phyloP scores from a whole-genome alignment of 148 eudicot genomes.

The Vaccinium darrowii region DNA sequence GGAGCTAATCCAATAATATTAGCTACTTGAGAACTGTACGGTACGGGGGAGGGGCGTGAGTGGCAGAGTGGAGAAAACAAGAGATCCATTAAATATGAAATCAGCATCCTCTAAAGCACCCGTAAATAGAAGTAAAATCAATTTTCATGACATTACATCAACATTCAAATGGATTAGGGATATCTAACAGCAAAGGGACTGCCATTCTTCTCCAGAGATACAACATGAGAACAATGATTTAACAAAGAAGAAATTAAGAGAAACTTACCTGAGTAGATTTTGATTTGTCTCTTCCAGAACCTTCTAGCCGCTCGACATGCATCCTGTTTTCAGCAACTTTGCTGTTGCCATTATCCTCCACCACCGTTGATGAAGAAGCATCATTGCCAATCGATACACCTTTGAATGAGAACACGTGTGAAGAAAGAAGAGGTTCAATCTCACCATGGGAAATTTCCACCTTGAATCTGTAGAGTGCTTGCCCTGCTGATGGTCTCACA shows the following conservation, averaged over 20 bases:
- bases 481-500: constrained; percentile 90
- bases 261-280: constrained; percentile 51
- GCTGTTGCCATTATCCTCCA: constrained; percentile 27
- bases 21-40: not conserved
- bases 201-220: not conserved
- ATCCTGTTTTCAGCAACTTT: constrained; percentile 22
- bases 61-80: not conserved
- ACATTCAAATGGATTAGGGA: not conserved
- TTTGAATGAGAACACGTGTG: constrained; percentile 88
- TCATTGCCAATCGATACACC: constrained; percentile 57
- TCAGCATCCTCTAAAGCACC: not conserved
- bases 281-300: constrained; percentile 41
- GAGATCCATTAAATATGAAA: not conserved
- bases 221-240: not conserved
- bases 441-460: constrained; percentile 70
- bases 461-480: constrained; percentile 84
- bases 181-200: not conserved
- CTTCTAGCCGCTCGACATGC: constrained; percentile 36
- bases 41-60: too few species aligned
- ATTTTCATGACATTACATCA: not conserved
- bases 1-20: constrained; percentile 4
- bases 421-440: constrained; percentile 69
- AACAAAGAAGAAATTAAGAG: not conserved
- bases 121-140: not conserved
- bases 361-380: constrained; percentile 40